Conservation (phyloP, 768 basidiomycete species). For the Brasilioporus rufonigricans region DNA sequence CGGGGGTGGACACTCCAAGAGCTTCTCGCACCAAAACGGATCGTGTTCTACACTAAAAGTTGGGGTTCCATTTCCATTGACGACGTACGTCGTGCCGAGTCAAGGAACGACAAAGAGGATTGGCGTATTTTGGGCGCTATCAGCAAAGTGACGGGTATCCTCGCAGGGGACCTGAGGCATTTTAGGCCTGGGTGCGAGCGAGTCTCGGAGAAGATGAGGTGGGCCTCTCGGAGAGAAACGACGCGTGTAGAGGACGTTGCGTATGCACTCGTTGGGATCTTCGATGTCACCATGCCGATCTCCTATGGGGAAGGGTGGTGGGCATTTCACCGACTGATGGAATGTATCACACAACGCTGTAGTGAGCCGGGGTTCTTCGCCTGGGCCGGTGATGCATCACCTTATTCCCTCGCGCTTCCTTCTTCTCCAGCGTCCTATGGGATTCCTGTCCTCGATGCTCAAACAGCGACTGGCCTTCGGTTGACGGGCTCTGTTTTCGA, state of each 20-base stretch:
- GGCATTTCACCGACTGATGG: slow-evolving; percentile 14
- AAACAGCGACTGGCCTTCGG: slow-evolving; percentile 1
- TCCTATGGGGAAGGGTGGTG: slow-evolving; percentile 14
- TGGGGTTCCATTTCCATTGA: not conserved
- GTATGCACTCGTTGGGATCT: slow-evolving; percentile 14
- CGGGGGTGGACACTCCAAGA: slow-evolving; percentile 15
- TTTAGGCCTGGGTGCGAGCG: slow-evolving; percentile 7
- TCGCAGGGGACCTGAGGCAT: slow-evolving; percentile 3
- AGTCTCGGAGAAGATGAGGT: slow-evolving; percentile 14
- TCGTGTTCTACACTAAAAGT: slow-evolving; percentile 5
- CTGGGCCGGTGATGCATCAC: slow-evolving; percentile 13
- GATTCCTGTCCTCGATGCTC: not conserved
- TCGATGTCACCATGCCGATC: slow-evolving; percentile 14
- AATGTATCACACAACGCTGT: slow-evolving; percentile 6
- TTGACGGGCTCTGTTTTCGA: slow-evolving; percentile 15
- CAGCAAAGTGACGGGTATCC: slow-evolving; percentile 2
- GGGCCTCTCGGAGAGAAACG: slow-evolving; percentile 11
- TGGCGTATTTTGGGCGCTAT: slow-evolving; percentile 4
- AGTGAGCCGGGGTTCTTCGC: slow-evolving; percentile 14
- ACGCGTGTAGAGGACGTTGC: slow-evolving; percentile 11
- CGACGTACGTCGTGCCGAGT: not conserved
- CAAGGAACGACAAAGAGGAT: slow-evolving; percentile 7
- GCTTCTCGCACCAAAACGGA: slow-evolving; percentile 5
- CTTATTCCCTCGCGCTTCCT: slow-evolving; percentile 10
- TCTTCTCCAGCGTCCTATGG: slow-evolving; percentile 12